phyloP scores from a whole-genome alignment of 2,329 filamentous ascomycete genomes.

The Aspergillus brasiliensis region DNA sequence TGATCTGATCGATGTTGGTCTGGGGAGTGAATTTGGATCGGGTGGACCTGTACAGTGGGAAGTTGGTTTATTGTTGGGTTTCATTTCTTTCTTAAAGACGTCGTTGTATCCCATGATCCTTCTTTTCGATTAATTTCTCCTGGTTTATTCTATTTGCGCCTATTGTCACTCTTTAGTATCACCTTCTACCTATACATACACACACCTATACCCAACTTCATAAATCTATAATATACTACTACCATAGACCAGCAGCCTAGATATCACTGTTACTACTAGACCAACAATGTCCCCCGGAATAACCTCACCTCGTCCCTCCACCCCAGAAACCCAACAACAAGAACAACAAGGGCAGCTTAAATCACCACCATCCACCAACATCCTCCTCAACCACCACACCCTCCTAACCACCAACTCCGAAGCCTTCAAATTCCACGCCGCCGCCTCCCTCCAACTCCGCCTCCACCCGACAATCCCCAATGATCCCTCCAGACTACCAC shows the following conservation, averaged over 20 bases:
- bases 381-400: constrained; percentile 28
- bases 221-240: too few relatives aligned
- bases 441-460: constrained; percentile 36
- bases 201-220: too few relatives aligned
- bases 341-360: too few relatives aligned
- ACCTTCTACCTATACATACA: too few relatives aligned
- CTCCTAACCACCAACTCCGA: constrained; percentile 37
- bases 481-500: constrained; percentile 7
- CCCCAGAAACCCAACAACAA: neutral
- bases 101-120: neutral
- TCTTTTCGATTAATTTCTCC: neutral
- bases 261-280: neutral
- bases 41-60: constrained; percentile 5
- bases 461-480: neutral
- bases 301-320: constrained; percentile 7
- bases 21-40: constrained; percentile 4
- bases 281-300: constrained; percentile 15
- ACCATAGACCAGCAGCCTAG: neutral
- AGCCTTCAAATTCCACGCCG: constrained; percentile 37
- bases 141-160: neutral
- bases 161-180: neutral
- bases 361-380: too few relatives aligned
- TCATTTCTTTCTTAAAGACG: neutral
- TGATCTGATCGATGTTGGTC: constrained; percentile 7
- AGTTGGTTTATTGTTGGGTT: neutral